Conservation (phyloP, 164 flowering plant genomes). For the Tetracentron sinense region DNA sequence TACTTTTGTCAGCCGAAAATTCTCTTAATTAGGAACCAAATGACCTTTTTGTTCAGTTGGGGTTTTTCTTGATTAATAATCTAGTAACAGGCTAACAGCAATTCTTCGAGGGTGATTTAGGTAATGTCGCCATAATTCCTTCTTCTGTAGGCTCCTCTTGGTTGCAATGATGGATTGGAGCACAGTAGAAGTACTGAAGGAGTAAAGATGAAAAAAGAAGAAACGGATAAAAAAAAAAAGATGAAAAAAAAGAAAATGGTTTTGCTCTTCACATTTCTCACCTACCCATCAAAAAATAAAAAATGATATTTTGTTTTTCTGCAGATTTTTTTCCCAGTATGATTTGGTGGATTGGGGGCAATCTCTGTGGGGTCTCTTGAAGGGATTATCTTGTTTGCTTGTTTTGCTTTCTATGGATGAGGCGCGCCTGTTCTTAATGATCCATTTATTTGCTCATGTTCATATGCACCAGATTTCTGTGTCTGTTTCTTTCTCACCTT, state of each 20-base stretch:
- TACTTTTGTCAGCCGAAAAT: too few relatives aligned
- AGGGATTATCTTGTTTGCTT: conserved; percentile 9
- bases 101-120: not conserved
- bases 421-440: not conserved
- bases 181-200: conserved; percentile 1
- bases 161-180: not conserved
- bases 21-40: too few relatives aligned
- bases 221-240: too few relatives aligned
- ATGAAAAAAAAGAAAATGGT: too few relatives aligned
- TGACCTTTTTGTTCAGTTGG: too few relatives aligned
- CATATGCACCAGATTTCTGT: not conserved
- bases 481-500: conserved; percentile 14
- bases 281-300: too few relatives aligned
- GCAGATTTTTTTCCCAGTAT: not conserved
- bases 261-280: too few relatives aligned
- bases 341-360: not conserved
- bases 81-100: too few relatives aligned
- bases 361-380: conserved; percentile 3
- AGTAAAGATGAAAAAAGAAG: conserved; percentile 1
- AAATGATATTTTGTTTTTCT: too few relatives aligned
- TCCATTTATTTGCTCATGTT: conserved; percentile 9
- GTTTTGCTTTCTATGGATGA: conserved; percentile 2
- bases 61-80: too few relatives aligned
- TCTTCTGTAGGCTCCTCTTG: not conserved
- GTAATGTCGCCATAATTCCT: too few relatives aligned